Base-by-base conservation (phyloP, 768 basidiomycete species). In the Boletales sp. region DNA sequence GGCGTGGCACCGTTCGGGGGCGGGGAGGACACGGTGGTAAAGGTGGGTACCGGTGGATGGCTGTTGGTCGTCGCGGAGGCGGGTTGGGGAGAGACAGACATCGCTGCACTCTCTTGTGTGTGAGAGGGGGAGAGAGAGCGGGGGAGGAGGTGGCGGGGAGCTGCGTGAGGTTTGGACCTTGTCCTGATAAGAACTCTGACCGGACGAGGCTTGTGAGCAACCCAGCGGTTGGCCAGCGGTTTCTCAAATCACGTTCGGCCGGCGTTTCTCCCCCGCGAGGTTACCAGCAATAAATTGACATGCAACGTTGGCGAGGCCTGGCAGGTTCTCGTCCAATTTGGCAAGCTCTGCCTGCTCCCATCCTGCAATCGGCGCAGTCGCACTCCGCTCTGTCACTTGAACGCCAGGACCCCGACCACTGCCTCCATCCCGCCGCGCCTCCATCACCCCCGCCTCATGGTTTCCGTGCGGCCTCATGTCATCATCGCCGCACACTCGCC, bases 221-320 rank as follows among this genome's bases (percentile, higher is more conserved):
- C 40, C 35, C 52, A 59, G 58, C 58, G 58, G 57, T 50, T 10
- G 8, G 44, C 57, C 54, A 61, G 60, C 57, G 60, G 48, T 36
- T 46, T 46, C 36, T 38, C n/a, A 36, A 49, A 46, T 48, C 59
- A 37, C 19, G 18, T 53, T 57, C 54, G 62, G 58, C 62, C 62
- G 59, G 57, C 62, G 58, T 55, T 62, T 52, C 51, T 46, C 54
- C 51, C 54, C 62, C 54, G 59, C 57, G 60, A 51, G 43, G 43
- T 48, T 48, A 48, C 46, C 41, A 44, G 44, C 55, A 57, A 56
- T 47, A 41, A 18, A 60, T 34, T 44, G 55, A 62, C 58, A 62
- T 41, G 60, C 63, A 55, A 54, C 64, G 61, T 64, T 61, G 64
- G 63, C 59, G 61, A 66, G 61, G 66, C 49, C 56, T 49, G 59